phyloP scores from a whole-genome alignment of 176 grass and related monocot species.

The Puya raimondii region DNA sequence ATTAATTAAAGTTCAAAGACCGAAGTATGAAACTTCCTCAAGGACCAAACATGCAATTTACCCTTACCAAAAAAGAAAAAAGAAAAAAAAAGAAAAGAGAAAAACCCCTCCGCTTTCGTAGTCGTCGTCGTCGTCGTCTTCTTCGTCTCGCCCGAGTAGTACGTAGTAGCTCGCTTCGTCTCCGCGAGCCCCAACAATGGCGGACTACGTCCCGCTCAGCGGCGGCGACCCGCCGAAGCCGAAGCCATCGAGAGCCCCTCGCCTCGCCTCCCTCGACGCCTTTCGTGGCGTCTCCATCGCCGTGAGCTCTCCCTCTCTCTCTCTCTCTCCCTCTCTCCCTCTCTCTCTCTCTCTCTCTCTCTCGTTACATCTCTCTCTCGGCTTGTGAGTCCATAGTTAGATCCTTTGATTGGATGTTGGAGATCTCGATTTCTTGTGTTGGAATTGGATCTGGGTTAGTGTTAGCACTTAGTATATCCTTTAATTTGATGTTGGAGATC shows the following conservation, averaged over 20 bases:
- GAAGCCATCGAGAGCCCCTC: background rate
- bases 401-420: too few relatives aligned
- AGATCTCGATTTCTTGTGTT: too few relatives aligned
- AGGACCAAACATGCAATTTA: background rate
- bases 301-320: constrained; percentile 14
- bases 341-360: background rate
- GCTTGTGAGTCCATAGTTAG: too few relatives aligned
- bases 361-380: background rate
- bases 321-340: background rate
- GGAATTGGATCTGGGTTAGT: too few relatives aligned
- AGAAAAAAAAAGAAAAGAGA: background rate
- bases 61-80: background rate
- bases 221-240: constrained; percentile 3
- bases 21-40: too few relatives aligned
- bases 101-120: background rate
- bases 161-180: too few relatives aligned
- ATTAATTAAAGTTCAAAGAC: too few relatives aligned
- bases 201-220: constrained; percentile 29
- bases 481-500: too few relatives aligned
- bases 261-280: constrained; percentile 36
- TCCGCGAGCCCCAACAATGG: background rate
- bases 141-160: background rate
- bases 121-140: background rate
- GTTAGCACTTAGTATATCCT: too few relatives aligned
- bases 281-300: constrained; percentile 49